Conservation (phyloP, 2,329 filamentous ascomycete genomes). For the Aspergillus fijiensis region DNA sequence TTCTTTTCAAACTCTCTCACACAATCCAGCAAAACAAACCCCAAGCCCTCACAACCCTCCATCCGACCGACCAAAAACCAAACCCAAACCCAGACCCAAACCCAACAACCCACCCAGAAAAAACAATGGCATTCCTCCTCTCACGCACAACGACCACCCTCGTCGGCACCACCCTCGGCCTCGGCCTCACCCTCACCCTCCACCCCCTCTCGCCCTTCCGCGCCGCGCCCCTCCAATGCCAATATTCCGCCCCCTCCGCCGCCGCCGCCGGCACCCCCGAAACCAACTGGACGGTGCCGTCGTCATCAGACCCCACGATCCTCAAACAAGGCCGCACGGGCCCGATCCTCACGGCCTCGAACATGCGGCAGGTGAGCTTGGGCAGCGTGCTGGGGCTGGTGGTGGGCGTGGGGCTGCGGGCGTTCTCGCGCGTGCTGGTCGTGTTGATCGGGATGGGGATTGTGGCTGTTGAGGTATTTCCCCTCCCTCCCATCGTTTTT, state of each 20-base stretch:
- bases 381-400: slow-evolving; percentile 48
- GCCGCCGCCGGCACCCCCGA: slow-evolving; percentile 22
- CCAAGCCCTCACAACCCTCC: no score
- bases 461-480: slow-evolving; percentile 44
- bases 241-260: slow-evolving; percentile 32
- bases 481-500: neutral
- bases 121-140: slow-evolving; percentile 31
- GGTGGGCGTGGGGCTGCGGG: slow-evolving; percentile 44
- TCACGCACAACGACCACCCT: slow-evolving; percentile 26
- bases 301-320: slow-evolving; percentile 21
- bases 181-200: slow-evolving; percentile 36
- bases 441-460: slow-evolving; percentile 46
- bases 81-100: no score
- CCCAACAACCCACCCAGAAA: no score
- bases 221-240: slow-evolving; percentile 37
- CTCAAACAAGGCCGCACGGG: slow-evolving; percentile 29
- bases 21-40: neutral
- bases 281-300: slow-evolving; percentile 27
- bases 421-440: slow-evolving; percentile 46
- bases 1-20: slow-evolving; percentile 13
- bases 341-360: slow-evolving; percentile 33
- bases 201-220: slow-evolving; percentile 37
- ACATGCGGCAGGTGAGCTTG: slow-evolving; percentile 46
- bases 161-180: slow-evolving; percentile 36
- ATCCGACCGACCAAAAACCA: neutral